phyloP scores from a whole-genome alignment of 176 grass and related monocot genomes.

The Olyra latifolia region DNA sequence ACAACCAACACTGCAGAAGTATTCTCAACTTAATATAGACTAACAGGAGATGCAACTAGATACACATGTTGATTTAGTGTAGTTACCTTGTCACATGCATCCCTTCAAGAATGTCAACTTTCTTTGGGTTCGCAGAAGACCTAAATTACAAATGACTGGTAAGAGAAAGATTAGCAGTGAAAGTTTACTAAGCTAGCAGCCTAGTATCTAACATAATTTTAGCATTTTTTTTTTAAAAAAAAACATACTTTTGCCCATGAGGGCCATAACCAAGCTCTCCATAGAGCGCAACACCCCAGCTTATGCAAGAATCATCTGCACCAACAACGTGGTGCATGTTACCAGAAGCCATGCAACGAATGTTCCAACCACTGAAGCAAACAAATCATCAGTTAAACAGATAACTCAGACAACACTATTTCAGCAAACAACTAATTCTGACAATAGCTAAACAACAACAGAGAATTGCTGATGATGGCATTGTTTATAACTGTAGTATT shows the following conservation, averaged over 20 bases:
- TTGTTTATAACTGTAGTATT: conserved; percentile 18
- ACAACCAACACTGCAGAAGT: conserved; percentile 79
- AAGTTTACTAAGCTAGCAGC: conserved; percentile 2
- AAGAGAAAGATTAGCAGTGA: not conserved
- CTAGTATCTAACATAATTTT: conserved; percentile 8
- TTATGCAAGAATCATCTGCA: conserved; percentile 97
- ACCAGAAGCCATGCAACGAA: conserved; percentile 98
- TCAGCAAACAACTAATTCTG: conserved; percentile 9
- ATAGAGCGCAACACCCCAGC: conserved; percentile 71
- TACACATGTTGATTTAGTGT: conserved; percentile 1
- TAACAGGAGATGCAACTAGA: not conserved
- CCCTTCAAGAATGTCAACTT: conserved; percentile 88
- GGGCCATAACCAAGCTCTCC: conserved; percentile 97
- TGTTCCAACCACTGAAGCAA: conserved; percentile 89
- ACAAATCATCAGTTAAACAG: conserved; percentile 39
- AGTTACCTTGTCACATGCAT: conserved; percentile 80
- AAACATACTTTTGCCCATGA: conserved; percentile 80
- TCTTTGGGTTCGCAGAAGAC: conserved; percentile 99
- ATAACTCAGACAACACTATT: conserved; percentile 10
- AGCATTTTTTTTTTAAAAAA: not conserved
- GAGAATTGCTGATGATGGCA: not conserved
- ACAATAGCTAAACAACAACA: conserved; percentile 2
- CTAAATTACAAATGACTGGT: conserved; percentile 39
- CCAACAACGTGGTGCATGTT: conserved; percentile 97
- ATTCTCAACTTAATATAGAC: conserved; percentile 29